These are phyloP conservation scores for Kwoniella europaea DNA, from an alignment of 768 basidiomycete genomes.

Conservation along the genomic window DNA sequence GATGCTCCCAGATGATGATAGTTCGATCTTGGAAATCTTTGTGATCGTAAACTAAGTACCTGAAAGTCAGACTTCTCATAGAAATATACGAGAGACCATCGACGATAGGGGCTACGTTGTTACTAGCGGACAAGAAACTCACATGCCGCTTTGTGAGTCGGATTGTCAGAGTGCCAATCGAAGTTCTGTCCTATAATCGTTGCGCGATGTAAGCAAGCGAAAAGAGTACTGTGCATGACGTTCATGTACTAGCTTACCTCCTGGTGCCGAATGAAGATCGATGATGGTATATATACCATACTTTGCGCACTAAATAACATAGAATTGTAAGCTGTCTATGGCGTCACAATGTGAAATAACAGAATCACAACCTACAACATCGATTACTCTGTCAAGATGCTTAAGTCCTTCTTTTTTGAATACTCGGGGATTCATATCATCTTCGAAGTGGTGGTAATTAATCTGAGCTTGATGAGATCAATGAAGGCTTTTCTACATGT, in stretches of 20 bases:
- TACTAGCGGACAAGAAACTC: slow-evolving; percentile 8
- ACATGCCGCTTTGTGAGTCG: slow-evolving; percentile 49
- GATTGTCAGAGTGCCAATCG: slow-evolving; percentile 76
- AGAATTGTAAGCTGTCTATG: neutral
- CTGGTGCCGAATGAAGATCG: slow-evolving; percentile 71
- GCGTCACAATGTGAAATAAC: neutral
- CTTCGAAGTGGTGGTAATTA: slow-evolving; percentile 59
- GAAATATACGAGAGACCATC: neutral
- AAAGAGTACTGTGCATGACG: too few relatives aligned
- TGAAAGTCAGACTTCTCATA: neutral
- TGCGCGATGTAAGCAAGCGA: too few relatives aligned
- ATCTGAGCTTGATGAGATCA: slow-evolving; percentile 26
- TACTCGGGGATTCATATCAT: slow-evolving; percentile 79
- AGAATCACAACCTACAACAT: slow-evolving; percentile 57
- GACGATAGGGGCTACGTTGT: neutral
- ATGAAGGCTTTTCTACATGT: slow-evolving; percentile 26
- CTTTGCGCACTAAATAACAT: slow-evolving; percentile 64
- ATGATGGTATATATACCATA: slow-evolving; percentile 77
- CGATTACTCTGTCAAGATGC: slow-evolving; percentile 80
- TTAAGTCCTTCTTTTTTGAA: slow-evolving; percentile 77
- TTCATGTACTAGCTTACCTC: slow-evolving; percentile 37
- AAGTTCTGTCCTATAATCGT: slow-evolving; percentile 54
- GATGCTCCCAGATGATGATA: slow-evolving; percentile 76
- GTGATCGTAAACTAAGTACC: slow-evolving; percentile 71
- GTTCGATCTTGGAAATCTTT: slow-evolving; percentile 82